Conservation (phyloP, 2,329 filamentous ascomycete genomes). For the Nemania diffusa region DNA sequence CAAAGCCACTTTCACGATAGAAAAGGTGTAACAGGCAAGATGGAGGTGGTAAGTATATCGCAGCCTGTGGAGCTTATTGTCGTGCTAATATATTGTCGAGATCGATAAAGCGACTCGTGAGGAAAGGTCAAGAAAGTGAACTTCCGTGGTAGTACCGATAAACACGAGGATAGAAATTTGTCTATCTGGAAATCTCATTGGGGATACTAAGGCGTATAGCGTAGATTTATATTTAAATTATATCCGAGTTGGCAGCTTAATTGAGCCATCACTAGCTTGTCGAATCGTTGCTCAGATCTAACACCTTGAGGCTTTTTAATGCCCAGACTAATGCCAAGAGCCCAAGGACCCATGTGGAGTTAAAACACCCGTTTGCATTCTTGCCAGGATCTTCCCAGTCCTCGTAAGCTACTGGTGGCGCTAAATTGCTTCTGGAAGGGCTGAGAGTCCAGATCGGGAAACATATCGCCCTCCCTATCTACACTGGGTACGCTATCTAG, state of each 20-base stretch:
- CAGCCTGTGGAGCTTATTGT: neutral
- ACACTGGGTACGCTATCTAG: no score
- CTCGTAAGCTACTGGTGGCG: neutral
- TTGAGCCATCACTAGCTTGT: no score
- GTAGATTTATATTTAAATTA: no score
- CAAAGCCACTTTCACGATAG: constrained; percentile 36
- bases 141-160: constrained; percentile 29
- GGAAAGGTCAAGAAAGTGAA: constrained; percentile 28
- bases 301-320: no score
- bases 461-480: neutral
- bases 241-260: no score
- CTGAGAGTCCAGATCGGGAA: constrained; percentile 13
- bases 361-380: no score
- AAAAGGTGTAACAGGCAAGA: constrained; percentile 34
- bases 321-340: no score
- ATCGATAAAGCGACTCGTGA: constrained; percentile 34
- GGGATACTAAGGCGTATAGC: no score
- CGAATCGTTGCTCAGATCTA: no score
- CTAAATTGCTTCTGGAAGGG: constrained; percentile 3
- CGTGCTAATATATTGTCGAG: constrained; percentile 20
- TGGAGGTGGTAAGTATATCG: constrained; percentile 34
- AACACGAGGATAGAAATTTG: no score
- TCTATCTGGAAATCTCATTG: no score
- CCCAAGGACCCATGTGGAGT: no score
- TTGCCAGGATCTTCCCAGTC: neutral